phyloP scores from a whole-genome alignment of 2,329 filamentous ascomycete genomes.

The Pezicula radicicola region DNA sequence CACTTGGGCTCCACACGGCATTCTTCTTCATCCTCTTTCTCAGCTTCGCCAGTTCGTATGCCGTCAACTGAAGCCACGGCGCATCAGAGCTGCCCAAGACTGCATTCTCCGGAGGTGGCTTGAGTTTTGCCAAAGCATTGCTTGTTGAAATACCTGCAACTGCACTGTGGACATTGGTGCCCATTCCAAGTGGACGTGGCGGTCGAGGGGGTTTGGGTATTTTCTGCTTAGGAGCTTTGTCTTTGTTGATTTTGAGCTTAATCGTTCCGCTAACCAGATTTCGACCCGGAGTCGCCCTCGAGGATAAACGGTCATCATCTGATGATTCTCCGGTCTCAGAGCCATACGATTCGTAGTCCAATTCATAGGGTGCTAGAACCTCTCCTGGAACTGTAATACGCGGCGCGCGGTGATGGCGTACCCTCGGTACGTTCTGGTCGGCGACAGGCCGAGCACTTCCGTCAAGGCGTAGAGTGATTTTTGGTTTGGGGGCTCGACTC shows the following conservation, averaged over 20 bases:
- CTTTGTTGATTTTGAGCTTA: slow-evolving; percentile 25
- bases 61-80: slow-evolving; percentile 64
- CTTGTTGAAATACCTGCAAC: slow-evolving; percentile 33
- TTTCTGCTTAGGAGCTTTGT: slow-evolving; percentile 17
- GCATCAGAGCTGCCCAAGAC: slow-evolving; percentile 55
- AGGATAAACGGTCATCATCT: slow-evolving; percentile 20
- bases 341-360: slow-evolving; percentile 57
- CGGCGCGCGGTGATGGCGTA: slow-evolving; percentile 38
- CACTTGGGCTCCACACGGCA: slow-evolving; percentile 78
- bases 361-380: slow-evolving; percentile 62
- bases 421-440: slow-evolving; percentile 11
- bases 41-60: slow-evolving; percentile 64
- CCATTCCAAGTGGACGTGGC: slow-evolving; percentile 28
- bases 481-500: slow-evolving; percentile 37
- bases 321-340: slow-evolving; percentile 22
- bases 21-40: slow-evolving; percentile 92
- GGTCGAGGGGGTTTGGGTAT: slow-evolving; percentile 22
- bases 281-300: slow-evolving; percentile 17
- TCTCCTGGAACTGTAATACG: slow-evolving; percentile 65
- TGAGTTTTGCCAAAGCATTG: slow-evolving; percentile 34
- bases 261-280: slow-evolving; percentile 17
- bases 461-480: slow-evolving; percentile 41
- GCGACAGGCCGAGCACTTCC: slow-evolving; percentile 39
- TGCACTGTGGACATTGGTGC: slow-evolving; percentile 30
- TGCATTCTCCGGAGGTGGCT: slow-evolving; percentile 58